phyloP scores from a whole-genome alignment of 1,284 basidiomycete species.

The Moniliella sp. region DNA sequence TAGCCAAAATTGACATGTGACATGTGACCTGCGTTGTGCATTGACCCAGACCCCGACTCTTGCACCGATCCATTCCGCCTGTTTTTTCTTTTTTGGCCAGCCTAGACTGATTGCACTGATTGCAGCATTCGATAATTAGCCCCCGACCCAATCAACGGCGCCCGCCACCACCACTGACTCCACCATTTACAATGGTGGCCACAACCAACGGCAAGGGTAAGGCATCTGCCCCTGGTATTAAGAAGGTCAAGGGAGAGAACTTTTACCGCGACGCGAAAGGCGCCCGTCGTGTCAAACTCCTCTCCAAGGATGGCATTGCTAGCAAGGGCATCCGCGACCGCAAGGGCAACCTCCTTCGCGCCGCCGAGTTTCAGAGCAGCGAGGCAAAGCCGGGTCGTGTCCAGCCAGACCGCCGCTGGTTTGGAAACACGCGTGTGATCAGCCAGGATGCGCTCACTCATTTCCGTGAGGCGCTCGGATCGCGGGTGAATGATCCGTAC shows the following conservation, averaged over 20 bases:
- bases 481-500: constrained; percentile 28
- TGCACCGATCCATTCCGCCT: no score
- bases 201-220: not conserved
- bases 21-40: no score
- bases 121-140: no score
- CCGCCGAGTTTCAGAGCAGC: constrained; percentile 26
- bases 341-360: constrained; percentile 25
- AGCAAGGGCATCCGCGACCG: constrained; percentile 28
- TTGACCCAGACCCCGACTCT: no score
- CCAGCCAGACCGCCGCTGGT: constrained; percentile 32
- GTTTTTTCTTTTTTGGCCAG: no score
- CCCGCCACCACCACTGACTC: no score
- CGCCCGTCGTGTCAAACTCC: constrained; percentile 30
- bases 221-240: constrained; percentile 1
- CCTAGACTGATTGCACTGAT: no score
- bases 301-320: constrained; percentile 22
- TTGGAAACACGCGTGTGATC: constrained; percentile 80
- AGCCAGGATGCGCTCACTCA: constrained; percentile 40
- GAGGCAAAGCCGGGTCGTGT: constrained; percentile 31
- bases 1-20: no score
- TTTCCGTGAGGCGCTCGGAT: constrained; percentile 26
- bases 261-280: constrained; percentile 33
- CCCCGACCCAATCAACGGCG: no score
- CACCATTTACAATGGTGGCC: not conserved
- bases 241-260: constrained; percentile 19